Conservation (phyloP, 2,329 filamentous ascomycete species). For the Beauveria sp. region DNA sequence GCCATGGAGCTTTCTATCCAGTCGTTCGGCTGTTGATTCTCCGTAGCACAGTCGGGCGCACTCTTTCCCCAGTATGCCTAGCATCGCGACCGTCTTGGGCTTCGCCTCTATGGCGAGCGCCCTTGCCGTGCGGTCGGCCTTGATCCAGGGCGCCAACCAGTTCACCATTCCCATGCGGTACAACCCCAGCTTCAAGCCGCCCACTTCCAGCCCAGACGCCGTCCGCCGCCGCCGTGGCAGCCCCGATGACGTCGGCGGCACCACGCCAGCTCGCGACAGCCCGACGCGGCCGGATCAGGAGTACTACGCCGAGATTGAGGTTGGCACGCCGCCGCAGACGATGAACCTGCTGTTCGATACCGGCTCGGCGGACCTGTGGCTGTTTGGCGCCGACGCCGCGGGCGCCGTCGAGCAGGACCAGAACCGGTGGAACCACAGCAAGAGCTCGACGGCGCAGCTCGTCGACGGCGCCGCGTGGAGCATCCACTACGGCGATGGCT, state of each 20-base stretch:
- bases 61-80: neutral
- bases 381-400: slow-evolving; percentile 24
- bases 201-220: neutral
- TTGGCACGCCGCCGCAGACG: slow-evolving; percentile 28
- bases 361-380: slow-evolving; percentile 34
- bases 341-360: slow-evolving; percentile 35
- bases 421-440: slow-evolving; percentile 28
- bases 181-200: neutral
- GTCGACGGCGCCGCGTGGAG: slow-evolving; percentile 31
- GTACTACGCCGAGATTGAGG: neutral
- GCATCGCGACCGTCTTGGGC: neutral
- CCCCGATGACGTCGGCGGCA: neutral
- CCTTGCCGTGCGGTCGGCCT: neutral
- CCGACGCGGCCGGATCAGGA: neutral
- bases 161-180: neutral
- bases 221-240: neutral
- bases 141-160: neutral
- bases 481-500: slow-evolving; percentile 37
- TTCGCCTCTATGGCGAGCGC: neutral
- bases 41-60: neutral
- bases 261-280: neutral
- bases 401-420: slow-evolving; percentile 24
- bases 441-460: slow-evolving; percentile 30
- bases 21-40: neutral
- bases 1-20: neutral